A percentile compares a stretch with the other conserved stretches of the same genome.
Evolutionary conservation across 179 eudicot species (phyloP).

Genomic region (Spinacia oleracea): DNA sequence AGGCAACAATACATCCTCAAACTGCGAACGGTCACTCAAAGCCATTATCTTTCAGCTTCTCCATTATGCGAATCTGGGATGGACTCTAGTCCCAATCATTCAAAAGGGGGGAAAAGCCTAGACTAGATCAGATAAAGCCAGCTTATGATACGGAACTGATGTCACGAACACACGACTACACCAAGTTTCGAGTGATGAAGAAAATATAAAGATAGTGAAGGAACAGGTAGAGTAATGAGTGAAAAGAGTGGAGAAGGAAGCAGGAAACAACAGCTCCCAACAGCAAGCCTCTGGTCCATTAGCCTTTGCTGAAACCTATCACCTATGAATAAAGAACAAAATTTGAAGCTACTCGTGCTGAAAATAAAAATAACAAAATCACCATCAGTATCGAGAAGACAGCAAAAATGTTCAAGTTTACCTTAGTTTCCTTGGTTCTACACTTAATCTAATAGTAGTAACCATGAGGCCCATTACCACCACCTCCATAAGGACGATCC

Average conservation of each 20-base stretch:
- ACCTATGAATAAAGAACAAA: constrained; percentile 7
- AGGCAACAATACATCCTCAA: constrained; percentile 32
- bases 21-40: constrained; percentile 23
- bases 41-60: constrained; percentile 30
- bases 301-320: constrained; percentile 32
- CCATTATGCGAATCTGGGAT: constrained; percentile 15
- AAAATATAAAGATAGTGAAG: background rate
- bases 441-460: constrained; percentile 47
- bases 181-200: constrained; percentile 1
- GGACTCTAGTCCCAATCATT: constrained; percentile 21
- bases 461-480: constrained; percentile 29
- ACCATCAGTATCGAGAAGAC: background rate
- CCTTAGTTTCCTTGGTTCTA: constrained; percentile 20
- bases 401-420: constrained; percentile 13
- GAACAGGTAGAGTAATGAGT: constrained; percentile 12
- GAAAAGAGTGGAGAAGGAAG: constrained; percentile 4
- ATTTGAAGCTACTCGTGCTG: background rate
- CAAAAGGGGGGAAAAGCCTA: constrained; percentile 16
- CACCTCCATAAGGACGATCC: constrained; percentile 55
- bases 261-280: constrained; percentile 13
- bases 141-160: constrained; percentile 18
- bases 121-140: constrained; percentile 23
- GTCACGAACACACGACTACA: constrained; percentile 19
- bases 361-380: background rate
- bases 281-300: constrained; percentile 26